Evolutionary conservation across 495 filamentous ascomycete genomes (phyloP).

Genomic region (Trichoderma asperelloides): DNA sequence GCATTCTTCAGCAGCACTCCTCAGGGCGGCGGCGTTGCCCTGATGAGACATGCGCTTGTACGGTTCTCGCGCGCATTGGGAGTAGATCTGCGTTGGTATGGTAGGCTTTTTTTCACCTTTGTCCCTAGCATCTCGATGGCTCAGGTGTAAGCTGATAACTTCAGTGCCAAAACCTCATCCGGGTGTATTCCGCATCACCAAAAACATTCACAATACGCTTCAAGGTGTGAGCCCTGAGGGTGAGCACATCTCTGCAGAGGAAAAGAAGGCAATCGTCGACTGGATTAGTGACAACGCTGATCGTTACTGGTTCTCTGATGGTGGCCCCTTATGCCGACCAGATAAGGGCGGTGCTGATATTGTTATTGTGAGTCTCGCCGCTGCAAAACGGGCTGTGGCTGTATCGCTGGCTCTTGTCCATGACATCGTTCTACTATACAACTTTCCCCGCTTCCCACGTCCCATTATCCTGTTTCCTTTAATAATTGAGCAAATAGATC

Average conservation of each 20-base stretch:
- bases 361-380: constrained; percentile 47
- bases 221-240: constrained; percentile 65
- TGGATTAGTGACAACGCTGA: constrained; percentile 75
- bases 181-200: constrained; percentile 78
- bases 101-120: constrained; percentile 23
- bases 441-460: too few species aligned
- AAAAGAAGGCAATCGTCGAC: constrained; percentile 51
- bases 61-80: constrained; percentile 61
- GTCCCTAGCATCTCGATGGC: background rate
- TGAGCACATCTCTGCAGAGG: constrained; percentile 51
- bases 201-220: constrained; percentile 87
- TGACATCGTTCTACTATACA: too few species aligned
- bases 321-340: constrained; percentile 58
- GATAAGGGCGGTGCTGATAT: constrained; percentile 71
- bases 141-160: background rate
- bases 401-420: background rate
- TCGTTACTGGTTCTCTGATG: constrained; percentile 63
- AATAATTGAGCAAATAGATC: constrained; percentile 28
- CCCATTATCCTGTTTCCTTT: background rate
- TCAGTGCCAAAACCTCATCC: constrained; percentile 77
- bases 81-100: constrained; percentile 69
- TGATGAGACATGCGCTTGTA: constrained; percentile 81
- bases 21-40: constrained; percentile 77
- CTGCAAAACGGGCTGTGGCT: background rate
- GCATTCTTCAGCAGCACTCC: constrained; percentile 84